Base-by-base conservation (phyloP, 345 rosid species). In the Durio zibethinus region DNA sequence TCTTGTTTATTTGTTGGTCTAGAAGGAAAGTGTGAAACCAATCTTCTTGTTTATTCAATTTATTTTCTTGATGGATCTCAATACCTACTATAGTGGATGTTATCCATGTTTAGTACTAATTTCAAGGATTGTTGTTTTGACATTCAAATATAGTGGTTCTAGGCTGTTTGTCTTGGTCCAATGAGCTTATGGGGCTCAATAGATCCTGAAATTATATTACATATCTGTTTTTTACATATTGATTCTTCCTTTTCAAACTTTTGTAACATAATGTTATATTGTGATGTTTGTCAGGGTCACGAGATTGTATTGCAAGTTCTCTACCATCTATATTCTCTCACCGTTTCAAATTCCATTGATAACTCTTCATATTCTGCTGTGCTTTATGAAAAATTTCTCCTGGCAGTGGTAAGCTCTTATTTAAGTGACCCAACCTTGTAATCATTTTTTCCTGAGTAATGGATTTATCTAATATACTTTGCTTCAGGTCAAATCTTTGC, bases 301-400 rank as follows among this genome's bases (percentile, higher is more conserved):
- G 97, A 96, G 77, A 93, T 93, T 81, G 97, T 91, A 23, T 75
- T 93, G 87, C 87, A 96, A 78, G 82, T 90, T 76, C 88, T 96
- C 65, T 93, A 93, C 84, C 93, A 93, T 84, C 90, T 91, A 25
- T 87, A 92, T 77, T 90, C 94, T 53, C 87, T 90, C 66, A 82
- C 82, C 72, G 81, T 75, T 62, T 53, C 78, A 72, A 88, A 74
- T 86, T 81, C 87, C 40, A 87, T 60, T 87, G 89, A 80, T 76
- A 87, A 76, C 65, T 78, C 89, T 54, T 74, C 91, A 45, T 80
- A 80, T 82, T 87, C 85, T 73, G 80, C 89, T 85, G 80, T 81
- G 72, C 75, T 82, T 47, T 96, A 96, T 80, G 98, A 90, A 78
- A 92, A 85, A 4, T 90, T 96, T 87, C 93, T 96, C 71, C 77